A percentile compares a stretch with the other conserved stretches of the same genome.
phyloP scores from a whole-genome alignment of 176 grass and related monocot genomes.

The Paspalum vaginatum region DNA sequence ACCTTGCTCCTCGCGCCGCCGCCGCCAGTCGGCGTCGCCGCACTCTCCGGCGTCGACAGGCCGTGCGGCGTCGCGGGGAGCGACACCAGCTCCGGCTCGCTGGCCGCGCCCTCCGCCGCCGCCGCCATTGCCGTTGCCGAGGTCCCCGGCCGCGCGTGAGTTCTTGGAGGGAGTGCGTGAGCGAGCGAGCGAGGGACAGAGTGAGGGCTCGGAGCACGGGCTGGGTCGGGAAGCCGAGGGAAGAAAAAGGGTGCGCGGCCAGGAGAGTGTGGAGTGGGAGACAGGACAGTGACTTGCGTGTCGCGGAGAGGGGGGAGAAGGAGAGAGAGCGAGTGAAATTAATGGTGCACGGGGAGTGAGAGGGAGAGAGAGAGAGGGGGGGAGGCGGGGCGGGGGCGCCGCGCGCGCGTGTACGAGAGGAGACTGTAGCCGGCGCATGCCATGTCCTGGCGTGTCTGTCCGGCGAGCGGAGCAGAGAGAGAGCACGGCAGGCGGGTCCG shows the following conservation, averaged over 20 bases:
- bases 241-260: conserved; percentile 22
- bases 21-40: conserved; percentile 37
- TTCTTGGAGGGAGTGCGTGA: background rate
- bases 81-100: conserved; percentile 88
- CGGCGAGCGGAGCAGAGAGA: too few relatives aligned
- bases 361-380: background rate
- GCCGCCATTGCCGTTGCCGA: conserved; percentile 9
- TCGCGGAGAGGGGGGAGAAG: conserved; percentile 17
- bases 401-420: conserved; percentile 13
- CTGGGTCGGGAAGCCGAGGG: background rate
- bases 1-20: conserved; percentile 12
- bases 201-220: background rate
- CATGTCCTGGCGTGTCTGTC: background rate
- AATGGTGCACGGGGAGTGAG: conserved; percentile 36
- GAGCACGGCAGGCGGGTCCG: background rate
- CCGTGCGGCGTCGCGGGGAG: conserved; percentile 81
- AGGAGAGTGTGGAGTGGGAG: background rate
- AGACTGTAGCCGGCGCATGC: conserved; percentile 8
- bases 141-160: background rate
- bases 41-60: conserved; percentile 61
- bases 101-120: conserved; percentile 26
- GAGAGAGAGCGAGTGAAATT: background rate
- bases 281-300: conserved; percentile 20
- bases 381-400: background rate
- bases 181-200: background rate